These are phyloP conservation scores for Carex kokanica DNA, from an alignment of 176 grass and related monocot genomes.

Conservation along the genomic window DNA sequence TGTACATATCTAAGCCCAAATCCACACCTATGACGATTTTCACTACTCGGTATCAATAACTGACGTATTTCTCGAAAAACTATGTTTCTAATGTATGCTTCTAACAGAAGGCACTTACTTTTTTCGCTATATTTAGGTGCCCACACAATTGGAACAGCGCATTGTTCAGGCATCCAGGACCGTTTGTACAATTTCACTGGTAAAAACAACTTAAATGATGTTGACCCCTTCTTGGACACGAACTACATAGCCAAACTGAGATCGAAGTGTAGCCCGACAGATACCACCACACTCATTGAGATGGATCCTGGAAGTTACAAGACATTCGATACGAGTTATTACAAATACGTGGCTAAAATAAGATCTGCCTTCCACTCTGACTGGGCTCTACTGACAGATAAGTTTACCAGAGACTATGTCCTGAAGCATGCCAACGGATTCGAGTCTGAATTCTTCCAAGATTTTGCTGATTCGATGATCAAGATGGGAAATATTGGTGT, in stretches of 20 bases:
- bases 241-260: slow-evolving; percentile 50
- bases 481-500: slow-evolving; percentile 60
- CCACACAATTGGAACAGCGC: slow-evolving; percentile 56
- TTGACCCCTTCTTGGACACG: slow-evolving; percentile 49
- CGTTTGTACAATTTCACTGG: slow-evolving; percentile 67
- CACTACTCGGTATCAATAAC: background rate
- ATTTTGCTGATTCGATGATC: slow-evolving; percentile 57
- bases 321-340: slow-evolving; percentile 76
- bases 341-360: slow-evolving; percentile 41
- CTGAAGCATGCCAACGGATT: slow-evolving; percentile 37
- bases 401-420: slow-evolving; percentile 48
- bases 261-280: slow-evolving; percentile 36
- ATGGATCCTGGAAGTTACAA: slow-evolving; percentile 77
- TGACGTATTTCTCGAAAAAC: background rate
- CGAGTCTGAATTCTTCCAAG: slow-evolving; percentile 44
- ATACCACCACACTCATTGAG: slow-evolving; percentile 39
- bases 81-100: background rate
- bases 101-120: background rate
- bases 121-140: slow-evolving; percentile 24
- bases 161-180: slow-evolving; percentile 34
- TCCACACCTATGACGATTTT: background rate
- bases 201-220: slow-evolving; percentile 16
- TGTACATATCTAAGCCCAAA: background rate
- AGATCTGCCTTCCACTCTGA: slow-evolving; percentile 68
- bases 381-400: slow-evolving; percentile 42